These are phyloP conservation scores for Rhizopus sp. DNA, from an alignment of 371 early-diverging fungal genomes.

Conservation along the genomic window DNA sequence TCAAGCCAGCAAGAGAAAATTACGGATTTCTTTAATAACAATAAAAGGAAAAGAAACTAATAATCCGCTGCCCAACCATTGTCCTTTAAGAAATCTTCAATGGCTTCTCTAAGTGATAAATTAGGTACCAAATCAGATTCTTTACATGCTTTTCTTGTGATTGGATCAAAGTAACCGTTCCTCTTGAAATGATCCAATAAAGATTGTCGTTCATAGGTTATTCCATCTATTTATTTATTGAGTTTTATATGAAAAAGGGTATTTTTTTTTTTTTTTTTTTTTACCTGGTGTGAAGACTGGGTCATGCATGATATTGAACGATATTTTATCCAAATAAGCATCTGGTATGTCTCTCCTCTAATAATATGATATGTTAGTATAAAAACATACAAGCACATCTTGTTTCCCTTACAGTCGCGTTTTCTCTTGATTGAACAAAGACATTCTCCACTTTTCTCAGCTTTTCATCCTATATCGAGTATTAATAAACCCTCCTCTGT, in stretches of 20 bases:
- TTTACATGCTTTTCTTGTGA: conserved; percentile 64
- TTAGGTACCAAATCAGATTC: conserved; percentile 72
- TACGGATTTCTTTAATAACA: no score
- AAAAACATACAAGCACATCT: neutral
- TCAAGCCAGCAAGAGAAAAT: no score
- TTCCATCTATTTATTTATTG: conserved; percentile 36
- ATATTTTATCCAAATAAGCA: conserved; percentile 53
- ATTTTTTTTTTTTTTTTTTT: no score
- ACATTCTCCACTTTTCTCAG: conserved; percentile 35
- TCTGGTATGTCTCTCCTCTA: conserved; percentile 52
- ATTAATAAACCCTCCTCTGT: neutral
- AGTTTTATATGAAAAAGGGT: neutral
- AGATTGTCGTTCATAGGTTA: conserved; percentile 72
- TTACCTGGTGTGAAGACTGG: conserved; percentile 53
- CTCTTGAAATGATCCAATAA: conserved; percentile 70
- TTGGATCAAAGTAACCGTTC: conserved; percentile 79
- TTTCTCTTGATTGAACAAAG: conserved; percentile 55
- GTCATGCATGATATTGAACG: conserved; percentile 55
- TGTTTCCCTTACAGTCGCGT: conserved; percentile 32
- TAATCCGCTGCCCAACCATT: conserved; percentile 67
- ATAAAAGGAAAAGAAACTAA: neutral
- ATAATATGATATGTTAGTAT: neutral
- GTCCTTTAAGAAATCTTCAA: conserved; percentile 60
- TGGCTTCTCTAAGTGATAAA: conserved; percentile 70
- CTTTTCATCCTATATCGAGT: conserved; percentile 38